phyloP scores from a whole-genome alignment of 2,329 filamentous ascomycete genomes.

The Acrocalymma vagum region DNA sequence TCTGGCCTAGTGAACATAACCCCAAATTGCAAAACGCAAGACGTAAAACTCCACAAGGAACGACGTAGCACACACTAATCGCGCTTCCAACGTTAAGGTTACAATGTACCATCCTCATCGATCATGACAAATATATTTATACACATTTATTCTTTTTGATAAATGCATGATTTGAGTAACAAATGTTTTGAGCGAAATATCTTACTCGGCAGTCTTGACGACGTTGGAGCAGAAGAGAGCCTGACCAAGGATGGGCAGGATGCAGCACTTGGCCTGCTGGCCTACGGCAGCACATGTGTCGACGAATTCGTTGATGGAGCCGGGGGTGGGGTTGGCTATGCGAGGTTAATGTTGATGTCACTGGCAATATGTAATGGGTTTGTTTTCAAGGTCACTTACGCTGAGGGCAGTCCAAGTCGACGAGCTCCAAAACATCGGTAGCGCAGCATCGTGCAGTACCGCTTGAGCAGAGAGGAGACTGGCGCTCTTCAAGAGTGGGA shows the following conservation, averaged over 20 bases:
- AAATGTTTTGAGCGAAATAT: no score
- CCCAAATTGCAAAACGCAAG: no score
- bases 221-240: constrained; percentile 49
- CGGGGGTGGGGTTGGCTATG: constrained; percentile 48
- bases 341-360: constrained; percentile 19
- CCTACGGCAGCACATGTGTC: constrained; percentile 58
- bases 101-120: no score
- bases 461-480: constrained; percentile 44
- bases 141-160: no score
- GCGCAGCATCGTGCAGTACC: constrained; percentile 65
- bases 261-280: constrained; percentile 67
- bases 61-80: no score
- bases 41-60: no score
- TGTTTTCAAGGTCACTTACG: constrained; percentile 54
- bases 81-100: no score
- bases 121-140: no score
- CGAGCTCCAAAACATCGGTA: constrained; percentile 67
- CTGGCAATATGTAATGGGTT: not conserved
- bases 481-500: constrained; percentile 42
- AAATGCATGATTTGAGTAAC: not conserved
- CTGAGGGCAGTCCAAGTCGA: constrained; percentile 63
- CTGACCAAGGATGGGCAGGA: constrained; percentile 59
- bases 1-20: no score
- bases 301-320: constrained; percentile 53
- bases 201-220: constrained; percentile 37